Evolutionary conservation across 352 stramenopile species (phyloP), one percentile per base, ranked within the genome.

Genomic region (Phytophthora cajani): DNA sequence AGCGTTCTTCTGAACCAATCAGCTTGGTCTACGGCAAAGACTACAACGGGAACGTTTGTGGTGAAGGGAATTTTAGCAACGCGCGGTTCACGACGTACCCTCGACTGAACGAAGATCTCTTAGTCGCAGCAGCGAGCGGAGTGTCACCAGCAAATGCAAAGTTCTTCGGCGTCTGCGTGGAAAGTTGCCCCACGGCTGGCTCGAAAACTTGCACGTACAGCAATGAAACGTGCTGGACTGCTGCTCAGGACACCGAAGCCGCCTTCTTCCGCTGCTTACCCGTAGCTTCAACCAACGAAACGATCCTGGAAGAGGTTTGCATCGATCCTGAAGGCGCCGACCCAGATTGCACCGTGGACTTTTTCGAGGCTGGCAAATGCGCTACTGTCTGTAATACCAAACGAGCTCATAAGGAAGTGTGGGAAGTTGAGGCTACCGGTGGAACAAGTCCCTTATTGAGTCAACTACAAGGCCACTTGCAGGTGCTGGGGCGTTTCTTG

Each of bases 111-210:
- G 72, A 97, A 56, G 88, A 97, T 71, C 77, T 97, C 54, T 54
- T 94, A 1, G 69, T 76, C 16, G 85, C 82, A 7, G 46, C 79
- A 36, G 59, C 72, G 16, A 71, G 69, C 7, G 71, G 80, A 10
- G 53, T 92, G 11, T 61, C 77, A 11, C 64, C 87, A 16, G 73
- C 78, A 25, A 80, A 78, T 50, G 84, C 88, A 27, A 66, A 91
- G 64, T 94, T 95, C 64, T 96, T 92, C 59, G 90, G 90, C n/a
- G n/a, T n/a, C n/a, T 97, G 90, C 54, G 88, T 96, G 21, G 38
- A 62, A 16, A 66, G 58, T 1, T 97, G 90, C 40, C 90, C 90
- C 0, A 40, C 61, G 16, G 62, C 72, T 0, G 86, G 84, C 1
- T 72, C 84, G 12, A 77, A 71, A 17, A 83, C 91, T 10, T 97